Base-by-base conservation (phyloP, 139 green algal species). In the Diplosphaera chodatii region DNA sequence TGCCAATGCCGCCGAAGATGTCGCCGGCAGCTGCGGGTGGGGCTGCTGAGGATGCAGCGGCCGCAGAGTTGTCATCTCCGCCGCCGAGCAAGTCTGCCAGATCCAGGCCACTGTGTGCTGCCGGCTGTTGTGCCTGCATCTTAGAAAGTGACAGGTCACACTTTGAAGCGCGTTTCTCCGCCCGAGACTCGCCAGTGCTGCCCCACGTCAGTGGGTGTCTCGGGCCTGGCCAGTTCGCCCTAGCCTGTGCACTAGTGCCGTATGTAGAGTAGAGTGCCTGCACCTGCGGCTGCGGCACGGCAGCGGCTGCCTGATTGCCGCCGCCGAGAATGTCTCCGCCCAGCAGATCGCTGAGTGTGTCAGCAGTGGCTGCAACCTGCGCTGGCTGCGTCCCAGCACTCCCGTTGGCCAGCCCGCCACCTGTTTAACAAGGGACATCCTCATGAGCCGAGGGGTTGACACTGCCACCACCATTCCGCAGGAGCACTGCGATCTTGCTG, bases 271-370 rank as follows among this genome's bases (percentile, higher is more conserved):
- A n/a, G n/a, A n/a, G n/a, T n/a, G n/a, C n/a, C n/a, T n/a, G n/a
- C 40, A 67, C 30, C 21, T 32, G 32, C 20, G 55, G 48, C 48
- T 59, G 48, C 48, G 48, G 2, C n/a, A n/a, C 18, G n/a, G 25
- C 33, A 25, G 64, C 32, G 25, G 69, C 40, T 13, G 72, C 40
- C 34, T 25, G 30, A 8, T 32, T 18, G 32, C 33, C 55, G 28
- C 37, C 28, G 30, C 70, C 67, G 22, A 67, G 56, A 48, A 71
- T 37, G 48, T 70, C 69, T 27, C 56, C 70, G 2, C 65, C 81
- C 25, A 89, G 75, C 31, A 88, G 72, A 33, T 89, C 84, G 28
- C 78, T n/a, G 40, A 85, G 71, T 27, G 71, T 29, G 33, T 66
- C 73, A 0, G 22, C 62, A 4, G 73, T 33, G 22, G 64, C 32